These are phyloP conservation scores for Diutina rugosa DNA, from an alignment of 1,139 yeast genomes.

Conservation along the genomic window DNA sequence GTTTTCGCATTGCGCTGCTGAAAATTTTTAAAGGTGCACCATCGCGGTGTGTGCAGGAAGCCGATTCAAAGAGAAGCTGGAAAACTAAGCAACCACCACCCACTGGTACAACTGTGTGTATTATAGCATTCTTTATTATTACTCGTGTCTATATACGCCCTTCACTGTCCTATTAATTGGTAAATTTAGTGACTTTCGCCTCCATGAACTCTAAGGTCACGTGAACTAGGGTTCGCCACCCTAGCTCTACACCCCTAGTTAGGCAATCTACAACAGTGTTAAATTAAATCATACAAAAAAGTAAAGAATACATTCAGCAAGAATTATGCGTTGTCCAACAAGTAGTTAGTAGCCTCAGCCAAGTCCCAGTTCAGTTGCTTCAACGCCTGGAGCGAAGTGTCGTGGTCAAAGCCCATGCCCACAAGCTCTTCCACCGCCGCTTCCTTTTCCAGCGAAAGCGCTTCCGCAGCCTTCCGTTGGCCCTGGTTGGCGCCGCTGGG, in stretches of 20 bases:
- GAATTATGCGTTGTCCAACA: slow-evolving; percentile 70
- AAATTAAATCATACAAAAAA: neutral
- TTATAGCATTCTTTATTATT: no score
- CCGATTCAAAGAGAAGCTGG: no score
- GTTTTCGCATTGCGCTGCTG: neutral
- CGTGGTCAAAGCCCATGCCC: slow-evolving; percentile 79
- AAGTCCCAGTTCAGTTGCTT: slow-evolving; percentile 59
- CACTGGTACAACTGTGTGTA: no score
- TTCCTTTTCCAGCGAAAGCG: slow-evolving; percentile 14
- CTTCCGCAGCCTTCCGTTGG: neutral
- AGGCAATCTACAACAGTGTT: neutral
- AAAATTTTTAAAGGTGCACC: neutral
- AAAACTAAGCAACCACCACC: no score
- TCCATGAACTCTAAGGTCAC: neutral
- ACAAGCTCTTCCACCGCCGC: slow-evolving; percentile 50
- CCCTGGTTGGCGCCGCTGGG: slow-evolving; percentile 3
- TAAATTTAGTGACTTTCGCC: no score
- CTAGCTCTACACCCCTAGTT: neutral
- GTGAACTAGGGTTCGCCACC: neutral
- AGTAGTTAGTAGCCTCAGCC: slow-evolving; percentile 73
- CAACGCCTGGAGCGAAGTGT: slow-evolving; percentile 57
- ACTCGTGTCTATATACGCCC: no score
- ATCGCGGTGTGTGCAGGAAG: neutral
- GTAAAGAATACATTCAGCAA: slow-evolving; percentile 6
- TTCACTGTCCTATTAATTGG: no score